A percentile compares a stretch with the other conserved stretches of the same genome.
Evolutionary conservation across 768 basidiomycete species (phyloP).

Genomic region (Mycena olivaceomarginata): DNA sequence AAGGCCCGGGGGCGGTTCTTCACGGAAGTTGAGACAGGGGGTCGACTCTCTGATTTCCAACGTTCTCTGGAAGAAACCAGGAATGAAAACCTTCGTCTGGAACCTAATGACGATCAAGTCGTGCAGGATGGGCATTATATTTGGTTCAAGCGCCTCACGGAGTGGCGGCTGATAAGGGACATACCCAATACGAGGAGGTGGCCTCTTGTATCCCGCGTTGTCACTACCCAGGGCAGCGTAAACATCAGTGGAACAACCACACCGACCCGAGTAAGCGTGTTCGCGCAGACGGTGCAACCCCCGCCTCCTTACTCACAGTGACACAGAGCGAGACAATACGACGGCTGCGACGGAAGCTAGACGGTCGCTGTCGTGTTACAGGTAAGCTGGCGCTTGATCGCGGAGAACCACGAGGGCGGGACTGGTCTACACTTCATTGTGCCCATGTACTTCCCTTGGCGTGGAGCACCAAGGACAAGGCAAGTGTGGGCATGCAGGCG

Average conservation of each 20-base stretch:
- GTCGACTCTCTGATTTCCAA: not conserved
- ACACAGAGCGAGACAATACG: constrained; percentile 9
- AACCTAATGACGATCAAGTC: not conserved
- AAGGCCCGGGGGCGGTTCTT: not conserved
- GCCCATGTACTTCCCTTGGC: constrained; percentile 31
- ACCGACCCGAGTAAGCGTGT: constrained; percentile 15
- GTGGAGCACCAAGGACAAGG: not conserved
- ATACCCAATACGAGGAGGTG: constrained; percentile 7
- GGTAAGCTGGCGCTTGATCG: constrained; percentile 21
- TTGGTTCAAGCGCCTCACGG: constrained; percentile 11
- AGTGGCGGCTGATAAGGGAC: not conserved
- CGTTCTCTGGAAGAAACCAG: not conserved
- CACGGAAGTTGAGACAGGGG: not conserved
- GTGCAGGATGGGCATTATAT: constrained; percentile 12
- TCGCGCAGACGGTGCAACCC: not conserved
- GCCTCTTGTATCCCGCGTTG: constrained; percentile 21
- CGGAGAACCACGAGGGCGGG: constrained; percentile 16
- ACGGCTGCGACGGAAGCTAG: constrained; percentile 3
- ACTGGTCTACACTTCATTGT: constrained; percentile 24
- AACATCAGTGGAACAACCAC: constrained; percentile 20
- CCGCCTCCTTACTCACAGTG: not conserved
- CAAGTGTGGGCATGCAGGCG: not conserved
- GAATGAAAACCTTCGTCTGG: not conserved
- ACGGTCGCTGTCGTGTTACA: constrained; percentile 33
- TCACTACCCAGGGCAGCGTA: constrained; percentile 25